Base-by-base conservation (phyloP, 129 eudicot species). In the Silybum marianum region DNA sequence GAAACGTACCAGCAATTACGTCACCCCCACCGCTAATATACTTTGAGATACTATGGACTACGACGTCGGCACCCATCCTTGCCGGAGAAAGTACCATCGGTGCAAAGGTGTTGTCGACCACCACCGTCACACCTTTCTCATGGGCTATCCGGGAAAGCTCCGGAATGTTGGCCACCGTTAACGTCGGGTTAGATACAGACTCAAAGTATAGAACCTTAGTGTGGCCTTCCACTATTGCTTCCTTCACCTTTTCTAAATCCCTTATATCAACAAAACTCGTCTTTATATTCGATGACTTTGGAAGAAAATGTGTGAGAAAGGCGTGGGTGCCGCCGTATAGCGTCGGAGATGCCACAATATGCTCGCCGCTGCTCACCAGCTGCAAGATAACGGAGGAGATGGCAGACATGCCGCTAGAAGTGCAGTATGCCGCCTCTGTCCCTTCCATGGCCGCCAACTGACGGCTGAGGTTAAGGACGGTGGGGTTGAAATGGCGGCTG, bases 281-380 rank as follows among this genome's bases (percentile, higher is more conserved):
- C 68, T 79, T 85, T 1, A 90, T 88, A 60, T 86, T 84, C 51
- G 90, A 88, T 10, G 90, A 79, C 36, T 92, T 82, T 14, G 95
- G 92, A 2, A 88, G 77, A 42, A 90, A 90, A 58, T 90, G 90
- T 0, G 88, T 87, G 7, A 88, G 81, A n/a, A 90, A 72, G 0
- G 95, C 95, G 69, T 90, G 95, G 0, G 95, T 90, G 23, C 95
- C 95, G 9, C 95, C 95, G 60, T 90, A 90, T 8, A 90, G 86
- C 70, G 92, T 80, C 30, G 58, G 90, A 0, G 92, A 88, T 48
- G 95, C 95, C 24, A 90, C 92, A 19, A 90, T 68, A 28, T 88
- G 76, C 3, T 89, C 92, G 0, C 95, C 90, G 60, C 87, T 89
- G 69, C 84, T 89, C 9, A 86, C 87, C 18, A 90, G 72, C 81